Percentiles rank a stretch among this genome's conserved stretches.
Conservation (phyloP, 1,284 basidiomycete species). For the Moesziomyces sp. region DNA sequence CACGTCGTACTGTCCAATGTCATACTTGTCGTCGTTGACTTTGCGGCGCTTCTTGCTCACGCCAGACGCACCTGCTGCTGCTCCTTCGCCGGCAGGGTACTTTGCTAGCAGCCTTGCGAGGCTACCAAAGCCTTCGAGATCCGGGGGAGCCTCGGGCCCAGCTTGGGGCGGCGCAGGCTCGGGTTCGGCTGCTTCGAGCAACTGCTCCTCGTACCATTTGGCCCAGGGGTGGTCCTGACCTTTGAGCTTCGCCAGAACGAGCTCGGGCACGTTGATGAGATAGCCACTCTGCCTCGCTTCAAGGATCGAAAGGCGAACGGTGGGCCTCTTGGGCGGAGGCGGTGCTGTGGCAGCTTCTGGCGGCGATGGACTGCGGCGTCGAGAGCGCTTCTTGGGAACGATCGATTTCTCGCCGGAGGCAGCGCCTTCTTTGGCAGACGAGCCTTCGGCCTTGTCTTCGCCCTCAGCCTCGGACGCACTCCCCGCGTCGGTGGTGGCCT, state of each 20-base stretch:
- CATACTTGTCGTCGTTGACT: slow-evolving; percentile 51
- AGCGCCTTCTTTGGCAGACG: slow-evolving; percentile 32
- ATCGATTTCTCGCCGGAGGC: slow-evolving; percentile 33
- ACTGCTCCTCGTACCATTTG: slow-evolving; percentile 56
- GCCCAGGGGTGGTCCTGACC: slow-evolving; percentile 54
- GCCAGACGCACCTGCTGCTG: slow-evolving; percentile 8
- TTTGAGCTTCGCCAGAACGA: slow-evolving; percentile 54
- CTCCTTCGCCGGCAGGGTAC: slow-evolving; percentile 29
- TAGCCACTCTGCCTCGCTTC: slow-evolving; percentile 50
- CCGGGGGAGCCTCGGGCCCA: slow-evolving; percentile 23
- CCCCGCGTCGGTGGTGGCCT: slow-evolving; percentile 41
- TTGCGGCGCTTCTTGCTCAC: slow-evolving; percentile 44
- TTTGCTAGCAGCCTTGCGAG: slow-evolving; percentile 56
- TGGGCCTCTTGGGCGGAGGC: slow-evolving; percentile 35
- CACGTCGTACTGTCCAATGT: slow-evolving; percentile 78
- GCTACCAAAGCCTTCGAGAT: slow-evolving; percentile 49
- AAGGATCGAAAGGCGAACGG: slow-evolving; percentile 35
- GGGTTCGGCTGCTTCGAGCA: slow-evolving; percentile 24
- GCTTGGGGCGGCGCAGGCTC: slow-evolving; percentile 21
- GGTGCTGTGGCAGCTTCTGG: slow-evolving; percentile 23
- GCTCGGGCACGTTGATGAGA: slow-evolving; percentile 58
- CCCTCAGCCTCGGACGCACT: slow-evolving; percentile 51
- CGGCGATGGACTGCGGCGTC: slow-evolving; percentile 33
- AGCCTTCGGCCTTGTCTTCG: slow-evolving; percentile 36
- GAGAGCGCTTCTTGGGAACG: slow-evolving; percentile 30